These are phyloP conservation scores for Centrapalus pauciflorus DNA, from an alignment of 129 eudicot species.

Conservation along the genomic window DNA sequence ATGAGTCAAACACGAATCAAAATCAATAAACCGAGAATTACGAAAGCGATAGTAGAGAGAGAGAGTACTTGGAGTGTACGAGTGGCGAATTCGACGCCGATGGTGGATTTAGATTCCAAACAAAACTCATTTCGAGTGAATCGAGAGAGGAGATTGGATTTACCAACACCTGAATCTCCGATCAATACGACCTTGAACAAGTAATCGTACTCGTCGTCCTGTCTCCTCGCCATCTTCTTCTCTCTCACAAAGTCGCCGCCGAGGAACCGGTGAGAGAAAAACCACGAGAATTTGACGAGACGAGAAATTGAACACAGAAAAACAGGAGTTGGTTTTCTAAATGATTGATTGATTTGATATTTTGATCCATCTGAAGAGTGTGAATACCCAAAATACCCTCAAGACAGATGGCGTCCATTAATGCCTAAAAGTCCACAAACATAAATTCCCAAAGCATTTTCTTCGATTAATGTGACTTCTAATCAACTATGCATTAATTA, in stretches of 20 bases:
- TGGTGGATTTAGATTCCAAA: slow-evolving; percentile 91
- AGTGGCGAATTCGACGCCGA: slow-evolving; percentile 92
- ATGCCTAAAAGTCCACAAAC: not conserved
- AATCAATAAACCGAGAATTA: not conserved
- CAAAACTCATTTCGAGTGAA: slow-evolving; percentile 82
- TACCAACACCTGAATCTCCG: slow-evolving; percentile 35
- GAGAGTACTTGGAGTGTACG: slow-evolving; percentile 71
- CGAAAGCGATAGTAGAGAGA: not conserved
- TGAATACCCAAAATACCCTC: not conserved
- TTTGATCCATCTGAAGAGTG: not conserved
- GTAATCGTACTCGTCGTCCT: slow-evolving; percentile 35
- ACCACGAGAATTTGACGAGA: not conserved
- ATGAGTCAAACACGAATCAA: not conserved
- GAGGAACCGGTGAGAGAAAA: not conserved
- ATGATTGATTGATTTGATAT: not conserved
- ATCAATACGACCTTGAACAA: slow-evolving; percentile 30
- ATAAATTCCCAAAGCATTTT: slow-evolving; percentile 1
- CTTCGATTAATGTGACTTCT: not conserved
- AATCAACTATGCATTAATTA: too few species aligned
- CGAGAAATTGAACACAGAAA: not conserved
- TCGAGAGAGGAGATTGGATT: slow-evolving; percentile 38
- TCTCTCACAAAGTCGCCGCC: not conserved
- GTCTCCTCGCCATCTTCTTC: slow-evolving; percentile 27
- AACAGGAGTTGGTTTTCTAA: too few species aligned
- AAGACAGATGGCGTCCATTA: not conserved